phyloP scores from a whole-genome alignment of 768 basidiomycete species.

The Chalciporus sphaerocephalus region DNA sequence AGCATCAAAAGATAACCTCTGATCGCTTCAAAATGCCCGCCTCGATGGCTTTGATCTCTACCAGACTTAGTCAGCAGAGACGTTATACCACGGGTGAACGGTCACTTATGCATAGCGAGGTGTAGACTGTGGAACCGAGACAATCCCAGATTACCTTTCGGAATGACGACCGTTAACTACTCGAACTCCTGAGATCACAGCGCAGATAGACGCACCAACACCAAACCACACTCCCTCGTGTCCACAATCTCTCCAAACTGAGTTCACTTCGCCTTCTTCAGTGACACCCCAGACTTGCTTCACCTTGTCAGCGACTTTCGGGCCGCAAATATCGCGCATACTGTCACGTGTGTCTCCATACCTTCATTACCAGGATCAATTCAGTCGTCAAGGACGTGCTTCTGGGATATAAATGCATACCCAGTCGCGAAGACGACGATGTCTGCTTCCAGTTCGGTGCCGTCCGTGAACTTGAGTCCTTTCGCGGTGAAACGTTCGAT shows the following conservation, averaged over 20 bases:
- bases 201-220: conserved; percentile 22
- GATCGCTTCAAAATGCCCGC: conserved; percentile 23
- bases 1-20: conserved; percentile 17
- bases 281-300: conserved; percentile 58
- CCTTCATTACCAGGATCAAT: conserved; percentile 25
- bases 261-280: conserved; percentile 55
- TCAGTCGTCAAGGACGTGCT: not conserved
- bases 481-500: conserved; percentile 30
- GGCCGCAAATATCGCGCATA: conserved; percentile 43
- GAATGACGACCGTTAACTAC: not conserved
- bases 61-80: not conserved
- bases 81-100: not conserved
- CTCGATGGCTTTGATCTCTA: conserved; percentile 31
- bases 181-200: not conserved
- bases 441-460: conserved; percentile 31
- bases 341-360: conserved; percentile 42
- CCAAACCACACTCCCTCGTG: conserved; percentile 35
- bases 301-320: conserved; percentile 42
- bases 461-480: conserved; percentile 30
- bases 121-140: conserved; percentile 31
- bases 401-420: conserved; percentile 7
- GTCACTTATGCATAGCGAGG: conserved; percentile 28
- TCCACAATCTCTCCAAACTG: conserved; percentile 32
- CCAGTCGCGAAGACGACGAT: conserved; percentile 32
- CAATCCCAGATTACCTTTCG: conserved; percentile 20